These are phyloP conservation scores for Nakazawaea wickerhamii DNA, from an alignment of 805 yeast species.

Conservation along the genomic window DNA sequence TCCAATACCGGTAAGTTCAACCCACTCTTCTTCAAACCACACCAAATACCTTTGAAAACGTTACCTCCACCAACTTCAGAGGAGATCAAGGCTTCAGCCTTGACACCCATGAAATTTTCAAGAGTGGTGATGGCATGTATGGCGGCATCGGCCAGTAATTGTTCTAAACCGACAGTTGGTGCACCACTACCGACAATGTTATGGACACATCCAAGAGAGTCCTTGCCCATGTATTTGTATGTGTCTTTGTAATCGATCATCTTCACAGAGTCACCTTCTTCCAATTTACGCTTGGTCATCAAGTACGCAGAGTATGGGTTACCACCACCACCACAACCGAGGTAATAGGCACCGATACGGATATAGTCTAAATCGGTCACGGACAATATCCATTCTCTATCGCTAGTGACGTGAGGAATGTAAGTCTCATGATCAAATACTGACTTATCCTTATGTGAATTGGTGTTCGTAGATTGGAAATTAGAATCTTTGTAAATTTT, in stretches of 20 bases:
- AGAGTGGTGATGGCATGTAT: conserved; percentile 25
- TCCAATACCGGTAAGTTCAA: conserved; percentile 27
- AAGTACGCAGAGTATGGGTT: conserved; percentile 36
- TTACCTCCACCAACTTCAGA: conserved; percentile 33
- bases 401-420: conserved; percentile 24
- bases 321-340: conserved; percentile 53
- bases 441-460: neutral
- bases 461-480: conserved; percentile 7
- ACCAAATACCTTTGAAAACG: conserved; percentile 25
- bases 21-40: conserved; percentile 20
- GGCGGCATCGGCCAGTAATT: conserved; percentile 34
- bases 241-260: conserved; percentile 32
- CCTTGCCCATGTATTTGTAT: conserved; percentile 16
- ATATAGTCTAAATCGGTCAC: conserved; percentile 36
- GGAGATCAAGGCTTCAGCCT: conserved; percentile 25
- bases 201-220: conserved; percentile 4
- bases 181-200: conserved; percentile 29
- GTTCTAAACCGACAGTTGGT: conserved; percentile 42
- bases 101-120: conserved; percentile 22
- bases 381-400: conserved; percentile 32
- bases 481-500: conserved; percentile 14
- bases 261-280: conserved; percentile 29
- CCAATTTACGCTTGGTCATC: conserved; percentile 27
- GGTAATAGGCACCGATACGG: conserved; percentile 37
- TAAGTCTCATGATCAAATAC: conserved; percentile 24